Percentiles rank a stretch among this genome's conserved stretches.
Evolutionary conservation across 2,329 filamentous ascomycete species (phyloP).

Genomic region (Beauveria australis): DNA sequence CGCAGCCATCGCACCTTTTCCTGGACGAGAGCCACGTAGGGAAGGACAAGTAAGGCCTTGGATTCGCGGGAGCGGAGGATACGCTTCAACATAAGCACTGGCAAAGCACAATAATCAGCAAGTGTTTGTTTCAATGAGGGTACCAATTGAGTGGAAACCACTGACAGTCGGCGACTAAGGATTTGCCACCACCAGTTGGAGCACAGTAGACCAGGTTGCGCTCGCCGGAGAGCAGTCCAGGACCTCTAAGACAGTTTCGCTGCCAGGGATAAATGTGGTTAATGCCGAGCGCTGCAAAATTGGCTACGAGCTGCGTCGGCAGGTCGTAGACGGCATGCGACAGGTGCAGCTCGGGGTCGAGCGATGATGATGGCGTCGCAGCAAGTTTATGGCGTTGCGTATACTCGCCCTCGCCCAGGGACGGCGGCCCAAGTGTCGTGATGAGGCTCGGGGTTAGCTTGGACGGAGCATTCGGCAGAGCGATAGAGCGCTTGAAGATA

Average conservation of each 20-base stretch:
- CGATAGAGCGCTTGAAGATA: constrained; percentile 27
- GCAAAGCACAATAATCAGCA: background rate
- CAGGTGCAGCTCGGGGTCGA: constrained; percentile 51
- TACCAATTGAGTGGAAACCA: background rate
- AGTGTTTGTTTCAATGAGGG: constrained; percentile 12
- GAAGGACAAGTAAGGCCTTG: constrained; percentile 65
- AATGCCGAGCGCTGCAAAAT: constrained; percentile 60
- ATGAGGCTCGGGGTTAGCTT: constrained; percentile 39
- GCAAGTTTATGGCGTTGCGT: constrained; percentile 45
- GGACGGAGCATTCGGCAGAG: constrained; percentile 22
- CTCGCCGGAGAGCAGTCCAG: constrained; percentile 55
- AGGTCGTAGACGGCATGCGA: constrained; percentile 56
- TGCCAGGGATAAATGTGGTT: constrained; percentile 72
- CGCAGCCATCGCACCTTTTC: constrained; percentile 71
- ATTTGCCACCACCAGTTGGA: constrained; percentile 71
- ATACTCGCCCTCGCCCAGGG: constrained; percentile 38
- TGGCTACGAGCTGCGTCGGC: constrained; percentile 50
- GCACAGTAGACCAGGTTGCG: constrained; percentile 72
- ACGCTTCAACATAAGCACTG: constrained; percentile 63
- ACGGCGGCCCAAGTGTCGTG: constrained; percentile 20
- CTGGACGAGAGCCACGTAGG: constrained; percentile 72
- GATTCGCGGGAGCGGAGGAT: constrained; percentile 54
- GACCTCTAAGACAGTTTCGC: constrained; percentile 61
- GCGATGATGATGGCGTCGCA: constrained; percentile 43
- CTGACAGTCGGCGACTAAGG: constrained; percentile 56